Evolutionary conservation across 768 basidiomycete genomes (phyloP), one percentile per base, ranked within the genome.

Genomic region (Leccinum broughii): DNA sequence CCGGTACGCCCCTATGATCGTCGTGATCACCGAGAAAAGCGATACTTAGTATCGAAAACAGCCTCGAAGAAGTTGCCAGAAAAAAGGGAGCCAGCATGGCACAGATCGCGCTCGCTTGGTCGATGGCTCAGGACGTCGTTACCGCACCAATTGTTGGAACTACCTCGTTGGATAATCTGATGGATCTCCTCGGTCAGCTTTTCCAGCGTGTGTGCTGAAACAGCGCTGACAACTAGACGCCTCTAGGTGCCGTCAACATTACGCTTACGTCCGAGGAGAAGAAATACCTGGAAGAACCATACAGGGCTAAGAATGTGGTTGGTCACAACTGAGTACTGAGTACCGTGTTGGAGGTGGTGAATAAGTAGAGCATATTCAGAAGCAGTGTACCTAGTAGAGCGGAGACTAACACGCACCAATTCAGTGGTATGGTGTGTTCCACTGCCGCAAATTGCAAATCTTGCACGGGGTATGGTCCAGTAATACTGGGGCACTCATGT

Each of bases 271-370:
- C 60, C 9, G 60, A 61, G 35, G 59, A 61, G 60, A 37, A 37
- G 59, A 61, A 48, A 39, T 61, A 61, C 34, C 13, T 61, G 22
- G 60, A 61, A 26, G 60, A 60, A 54, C 59, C 60, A n/a, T 61
- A 61, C 51, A 48, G 35, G 28, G 20, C 60, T 4, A 54, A 76
- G 58, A 62, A 60, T 1, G 71, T 84, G 15, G 65, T 81, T n/a
- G 83, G 85, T 11, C 81, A 84, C 66, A 49, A 48, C 15, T 77
- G 62, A 74, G 41, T 17, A 48, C 15, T 77, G 62, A 74, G 41
- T 17, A 28, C 17, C 15, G 10, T 22, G 11, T 14, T 24, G n/a
- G 11, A 7, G 13, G 54, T 10, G 11, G 13, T 30, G 14, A 28
- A 51, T 14, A 30, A 41, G 20, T 60, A 60, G 13, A 32, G 13